A percentile compares a stretch with the other conserved stretches of the same genome.
These are phyloP conservation scores for Alloteropsis semialata DNA, from an alignment of 176 grass and related monocot species.

Conservation along the genomic window DNA sequence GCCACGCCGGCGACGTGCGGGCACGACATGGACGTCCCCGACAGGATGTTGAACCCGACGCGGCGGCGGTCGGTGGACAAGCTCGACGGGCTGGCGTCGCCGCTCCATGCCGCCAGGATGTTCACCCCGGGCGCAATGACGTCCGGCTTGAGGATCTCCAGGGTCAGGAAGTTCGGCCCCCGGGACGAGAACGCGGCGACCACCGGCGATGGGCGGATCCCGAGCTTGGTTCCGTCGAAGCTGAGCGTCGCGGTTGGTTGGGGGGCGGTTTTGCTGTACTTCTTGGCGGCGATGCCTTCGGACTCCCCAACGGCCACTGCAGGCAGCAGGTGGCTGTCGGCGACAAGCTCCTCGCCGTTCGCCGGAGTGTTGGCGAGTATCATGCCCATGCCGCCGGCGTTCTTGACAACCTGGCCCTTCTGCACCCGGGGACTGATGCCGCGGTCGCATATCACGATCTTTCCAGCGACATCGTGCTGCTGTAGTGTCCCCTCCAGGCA, in stretches of 20 bases:
- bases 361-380: slow-evolving; percentile 72
- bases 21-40: slow-evolving; percentile 98
- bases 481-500: slow-evolving; percentile 84
- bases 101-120: slow-evolving; percentile 93
- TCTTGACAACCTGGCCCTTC: slow-evolving; percentile 92
- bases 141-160: slow-evolving; percentile 94
- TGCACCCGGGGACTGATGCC: slow-evolving; percentile 92
- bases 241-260: slow-evolving; percentile 72
- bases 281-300: slow-evolving; percentile 56
- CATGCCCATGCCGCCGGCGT: slow-evolving; percentile 82
- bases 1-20: slow-evolving; percentile 96
- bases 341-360: slow-evolving; percentile 93
- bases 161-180: slow-evolving; percentile 79
- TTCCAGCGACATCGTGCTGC: slow-evolving; percentile 54
- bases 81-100: slow-evolving; percentile 82
- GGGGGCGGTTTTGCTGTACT: slow-evolving; percentile 40
- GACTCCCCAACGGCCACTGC: slow-evolving; percentile 70
- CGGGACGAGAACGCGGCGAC: slow-evolving; percentile 93
- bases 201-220: slow-evolving; percentile 87
- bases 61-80: slow-evolving; percentile 63
- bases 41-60: slow-evolving; percentile 94
- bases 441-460: slow-evolving; percentile 91
- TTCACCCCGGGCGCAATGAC: slow-evolving; percentile 83
- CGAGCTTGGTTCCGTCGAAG: slow-evolving; percentile 82
- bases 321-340: slow-evolving; percentile 93